Evolutionary conservation across 2,329 filamentous ascomycete genomes (phyloP), one percentile per base, ranked within the genome.

Genomic region (Talaromyces funiculosus): DNA sequence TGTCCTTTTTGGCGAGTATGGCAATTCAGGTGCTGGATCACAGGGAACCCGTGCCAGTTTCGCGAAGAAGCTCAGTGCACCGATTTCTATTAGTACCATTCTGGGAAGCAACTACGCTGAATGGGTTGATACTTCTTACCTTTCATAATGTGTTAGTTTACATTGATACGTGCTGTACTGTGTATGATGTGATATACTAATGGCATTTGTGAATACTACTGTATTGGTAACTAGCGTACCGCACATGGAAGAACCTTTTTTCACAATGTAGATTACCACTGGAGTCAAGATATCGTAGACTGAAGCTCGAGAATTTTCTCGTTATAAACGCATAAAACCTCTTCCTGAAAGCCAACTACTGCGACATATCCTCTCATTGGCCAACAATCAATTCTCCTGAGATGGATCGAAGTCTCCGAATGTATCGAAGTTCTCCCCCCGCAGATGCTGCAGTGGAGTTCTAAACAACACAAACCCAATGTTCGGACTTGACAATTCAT

Each of bases 1-100:
- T 45, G 81, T 87, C 1, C 71, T 75, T 26, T 87, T 83, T 63
- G 82, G 73, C 9, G 86, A 88, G 75, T 87, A 82, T 67, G 72
- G 66, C 20, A 88, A 88, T 71, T 79, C 78, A 1, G 86, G 86
- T 1, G 68, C 74, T 33, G 86, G 86, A 2, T 76, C 84, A 2
- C 70, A 72, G 18, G 84, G 84, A 0, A 78, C 75, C 0, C 75
- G 85, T 54, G 84, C 82, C 9, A 75, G 72, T 61, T 84, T 83
- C 65, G 69, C 77, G 1, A 75, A 69, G 38, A 76, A 71, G 60
- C 61, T 81, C 49, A 68, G 65, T 29, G 62, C 70, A 47, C 69
- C 81, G 22, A 67, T 83, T 18, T 63, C 65, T 4, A 82, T 83
- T 57, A 66, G 67, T 3, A 73, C 69, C 6, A 72, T 84, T 43